phyloP scores from a whole-genome alignment of 495 filamentous ascomycete genomes.

The Polyplosphaeria fusca region DNA sequence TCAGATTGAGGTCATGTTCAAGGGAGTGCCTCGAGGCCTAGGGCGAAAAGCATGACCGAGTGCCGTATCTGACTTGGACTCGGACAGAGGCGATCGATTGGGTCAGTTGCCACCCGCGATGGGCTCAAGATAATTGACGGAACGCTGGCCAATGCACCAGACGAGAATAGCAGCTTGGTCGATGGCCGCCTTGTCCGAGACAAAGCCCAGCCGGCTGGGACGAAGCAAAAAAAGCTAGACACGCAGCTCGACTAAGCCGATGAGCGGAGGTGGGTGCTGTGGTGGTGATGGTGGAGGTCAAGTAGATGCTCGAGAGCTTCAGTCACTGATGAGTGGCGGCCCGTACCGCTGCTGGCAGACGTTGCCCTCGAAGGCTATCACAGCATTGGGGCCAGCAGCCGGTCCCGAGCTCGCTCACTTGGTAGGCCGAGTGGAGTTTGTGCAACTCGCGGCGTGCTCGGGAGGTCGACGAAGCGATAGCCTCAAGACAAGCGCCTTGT shows the following conservation, averaged over 20 bases:
- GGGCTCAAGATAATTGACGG: neutral
- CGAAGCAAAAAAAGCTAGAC: too few species aligned
- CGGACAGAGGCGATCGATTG: neutral
- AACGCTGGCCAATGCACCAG: constrained; percentile 1
- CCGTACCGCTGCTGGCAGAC: constrained; percentile 33
- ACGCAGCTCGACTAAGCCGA: too few species aligned
- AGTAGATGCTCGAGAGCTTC: too few species aligned
- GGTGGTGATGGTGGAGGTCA: too few species aligned
- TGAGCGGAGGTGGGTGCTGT: too few species aligned
- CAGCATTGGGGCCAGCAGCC: constrained; percentile 20
- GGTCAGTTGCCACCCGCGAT: constrained; percentile 11
- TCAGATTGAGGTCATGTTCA: neutral
- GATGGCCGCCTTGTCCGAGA: constrained; percentile 17
- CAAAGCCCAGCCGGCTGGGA: constrained; percentile 15
- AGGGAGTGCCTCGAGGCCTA: neutral
- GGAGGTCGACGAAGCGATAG: neutral
- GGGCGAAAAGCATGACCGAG: constrained; percentile 2
- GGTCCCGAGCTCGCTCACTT: too few species aligned
- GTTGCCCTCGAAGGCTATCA: constrained; percentile 15
- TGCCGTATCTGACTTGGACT: neutral
- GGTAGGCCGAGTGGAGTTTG: neutral
- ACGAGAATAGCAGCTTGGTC: constrained; percentile 4
- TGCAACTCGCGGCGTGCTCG: constrained; percentile 6
- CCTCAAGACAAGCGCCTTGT: neutral
- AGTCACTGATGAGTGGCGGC: too few species aligned